phyloP scores from a whole-genome alignment of 225 moss, liverwort and hornwort species.

The Neckera pumila region DNA sequence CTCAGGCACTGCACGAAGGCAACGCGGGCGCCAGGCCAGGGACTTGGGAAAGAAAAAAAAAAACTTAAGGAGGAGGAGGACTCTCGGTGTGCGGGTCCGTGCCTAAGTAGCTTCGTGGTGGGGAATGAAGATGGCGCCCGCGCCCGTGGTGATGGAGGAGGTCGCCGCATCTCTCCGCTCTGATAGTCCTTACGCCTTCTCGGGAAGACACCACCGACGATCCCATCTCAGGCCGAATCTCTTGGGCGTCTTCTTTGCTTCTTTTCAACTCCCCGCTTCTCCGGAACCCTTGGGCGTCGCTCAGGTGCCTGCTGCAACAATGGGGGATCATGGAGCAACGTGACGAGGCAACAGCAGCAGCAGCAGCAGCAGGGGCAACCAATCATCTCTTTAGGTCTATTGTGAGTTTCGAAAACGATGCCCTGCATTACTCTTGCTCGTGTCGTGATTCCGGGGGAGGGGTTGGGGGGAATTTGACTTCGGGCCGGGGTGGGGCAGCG shows the following conservation, averaged over 20 bases:
- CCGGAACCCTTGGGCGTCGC: background rate
- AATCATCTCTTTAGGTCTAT: background rate
- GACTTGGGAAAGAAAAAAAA: background rate
- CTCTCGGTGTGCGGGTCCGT: background rate
- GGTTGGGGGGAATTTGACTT: no score
- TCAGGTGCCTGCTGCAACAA: background rate
- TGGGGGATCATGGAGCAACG: background rate
- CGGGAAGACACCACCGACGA: background rate
- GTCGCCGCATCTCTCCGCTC: background rate
- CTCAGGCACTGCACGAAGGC: background rate
- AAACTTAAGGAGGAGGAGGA: no score
- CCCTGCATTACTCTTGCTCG: background rate
- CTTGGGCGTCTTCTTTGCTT: background rate
- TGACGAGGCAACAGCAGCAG: background rate
- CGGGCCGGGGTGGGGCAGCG: background rate
- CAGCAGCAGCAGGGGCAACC: background rate
- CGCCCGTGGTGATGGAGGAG: background rate
- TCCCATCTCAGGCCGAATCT: background rate
- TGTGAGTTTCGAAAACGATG: background rate
- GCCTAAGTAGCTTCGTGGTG: background rate
- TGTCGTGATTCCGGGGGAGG: background rate
- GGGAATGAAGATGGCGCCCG: background rate
- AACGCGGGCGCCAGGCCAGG: background rate
- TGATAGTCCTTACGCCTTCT: background rate
- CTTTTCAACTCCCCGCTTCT: background rate